phyloP scores from a whole-genome alignment of 352 stramenopile genomes.

The Pythium aristosporum region DNA sequence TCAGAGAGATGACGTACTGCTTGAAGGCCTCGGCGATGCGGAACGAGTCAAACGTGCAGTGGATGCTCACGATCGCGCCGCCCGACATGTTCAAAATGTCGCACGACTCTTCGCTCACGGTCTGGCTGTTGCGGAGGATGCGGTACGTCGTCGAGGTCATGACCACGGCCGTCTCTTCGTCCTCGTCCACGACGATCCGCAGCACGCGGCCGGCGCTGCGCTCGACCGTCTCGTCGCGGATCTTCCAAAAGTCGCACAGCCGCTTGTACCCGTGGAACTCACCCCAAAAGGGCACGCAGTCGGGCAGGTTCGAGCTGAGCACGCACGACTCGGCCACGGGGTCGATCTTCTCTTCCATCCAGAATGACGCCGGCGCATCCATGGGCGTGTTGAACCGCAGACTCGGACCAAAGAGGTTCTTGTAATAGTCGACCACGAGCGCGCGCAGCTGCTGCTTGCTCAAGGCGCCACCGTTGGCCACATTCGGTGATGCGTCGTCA shows the following conservation, averaged over 20 bases:
- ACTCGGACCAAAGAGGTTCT: slow-evolving; percentile 72
- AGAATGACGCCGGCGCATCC: slow-evolving; percentile 74
- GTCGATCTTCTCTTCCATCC: slow-evolving; percentile 86
- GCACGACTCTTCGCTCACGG: slow-evolving; percentile 84
- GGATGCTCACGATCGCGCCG: slow-evolving; percentile 77
- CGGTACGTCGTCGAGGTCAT: slow-evolving; percentile 88
- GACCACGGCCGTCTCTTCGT: slow-evolving; percentile 85
- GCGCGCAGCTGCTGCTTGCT: slow-evolving; percentile 76
- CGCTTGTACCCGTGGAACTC: slow-evolving; percentile 89
- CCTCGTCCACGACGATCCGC: slow-evolving; percentile 80
- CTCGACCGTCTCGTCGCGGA: slow-evolving; percentile 84
- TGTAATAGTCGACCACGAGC: slow-evolving; percentile 76
- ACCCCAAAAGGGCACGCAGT: slow-evolving; percentile 86
- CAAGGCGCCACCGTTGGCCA: slow-evolving; percentile 31
- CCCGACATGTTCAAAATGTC: slow-evolving; percentile 80
- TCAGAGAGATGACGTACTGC: slow-evolving; percentile 59
- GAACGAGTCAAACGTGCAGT: slow-evolving; percentile 88
- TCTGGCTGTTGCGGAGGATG: slow-evolving; percentile 85
- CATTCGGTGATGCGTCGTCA: slow-evolving; percentile 21
- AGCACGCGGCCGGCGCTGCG: slow-evolving; percentile 79
- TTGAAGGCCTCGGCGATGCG: slow-evolving; percentile 79
- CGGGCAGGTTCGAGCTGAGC: slow-evolving; percentile 82
- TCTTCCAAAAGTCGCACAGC: slow-evolving; percentile 87
- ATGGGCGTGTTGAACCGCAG: slow-evolving; percentile 80
- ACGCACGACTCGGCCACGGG: slow-evolving; percentile 67